Evolutionary conservation across 2,329 filamentous ascomycete genomes (phyloP).

Genomic region (Aspergillus sp.): DNA sequence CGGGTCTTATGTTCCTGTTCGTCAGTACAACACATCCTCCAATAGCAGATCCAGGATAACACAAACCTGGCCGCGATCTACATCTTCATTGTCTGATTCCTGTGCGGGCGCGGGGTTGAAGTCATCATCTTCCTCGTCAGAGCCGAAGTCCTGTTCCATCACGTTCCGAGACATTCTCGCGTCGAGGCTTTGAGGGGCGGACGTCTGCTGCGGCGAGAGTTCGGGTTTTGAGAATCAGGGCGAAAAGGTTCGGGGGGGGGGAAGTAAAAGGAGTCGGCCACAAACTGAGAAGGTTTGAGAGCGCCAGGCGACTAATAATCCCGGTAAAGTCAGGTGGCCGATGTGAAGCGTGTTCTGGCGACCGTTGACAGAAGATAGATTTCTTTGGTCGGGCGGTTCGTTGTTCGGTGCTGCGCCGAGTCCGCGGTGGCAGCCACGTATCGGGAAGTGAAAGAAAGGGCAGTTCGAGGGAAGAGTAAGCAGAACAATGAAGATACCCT

Average conservation of each 20-base stretch:
- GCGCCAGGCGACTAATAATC: neutral
- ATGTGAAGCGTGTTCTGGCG: neutral
- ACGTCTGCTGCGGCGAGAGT: neutral
- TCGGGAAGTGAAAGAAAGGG: constrained; percentile 2
- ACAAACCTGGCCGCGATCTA: constrained; percentile 29
- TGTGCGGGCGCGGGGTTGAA: constrained; percentile 82
- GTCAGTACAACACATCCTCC: constrained; percentile 20
- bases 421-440: constrained; percentile 18
- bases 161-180: constrained; percentile 43
- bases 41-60: neutral
- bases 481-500: constrained; percentile 1
- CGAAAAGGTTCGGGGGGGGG: neutral
- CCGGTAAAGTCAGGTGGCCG: neutral
- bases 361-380: neutral
- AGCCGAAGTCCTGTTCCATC: constrained; percentile 53
- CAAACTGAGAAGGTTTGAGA: neutral
- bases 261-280: neutral
- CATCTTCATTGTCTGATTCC: constrained; percentile 69
- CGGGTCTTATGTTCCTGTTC: constrained; percentile 11
- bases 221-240: neutral
- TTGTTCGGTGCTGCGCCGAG: constrained; percentile 20
- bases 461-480: neutral
- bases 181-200: neutral
- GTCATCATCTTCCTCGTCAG: constrained; percentile 74
- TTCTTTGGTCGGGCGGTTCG: neutral